Conservation (phyloP, 2,329 filamentous ascomycete species). For the Furcasterigmium furcatum region DNA sequence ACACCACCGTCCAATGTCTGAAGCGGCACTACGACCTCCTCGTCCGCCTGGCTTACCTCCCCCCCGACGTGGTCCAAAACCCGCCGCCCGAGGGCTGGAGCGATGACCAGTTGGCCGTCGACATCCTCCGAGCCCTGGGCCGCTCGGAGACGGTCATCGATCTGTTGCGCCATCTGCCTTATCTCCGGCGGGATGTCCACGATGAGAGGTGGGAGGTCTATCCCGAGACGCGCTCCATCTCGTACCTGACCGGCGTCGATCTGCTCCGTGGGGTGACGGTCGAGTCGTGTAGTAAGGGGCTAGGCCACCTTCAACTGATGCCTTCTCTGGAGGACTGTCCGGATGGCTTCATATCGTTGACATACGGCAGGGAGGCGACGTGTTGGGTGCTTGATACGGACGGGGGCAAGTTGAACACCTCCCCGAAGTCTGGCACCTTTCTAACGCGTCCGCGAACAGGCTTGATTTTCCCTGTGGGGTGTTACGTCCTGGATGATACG, state of each 20-base stretch:
- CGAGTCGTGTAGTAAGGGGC: not conserved
- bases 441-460: not conserved
- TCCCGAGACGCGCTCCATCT: constrained; percentile 1
- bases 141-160: constrained; percentile 10
- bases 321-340: not conserved
- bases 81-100: constrained; percentile 8
- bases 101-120: constrained; percentile 9
- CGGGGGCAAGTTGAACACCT: not conserved
- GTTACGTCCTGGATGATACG: not conserved
- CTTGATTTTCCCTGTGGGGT: not conserved
- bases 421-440: not conserved
- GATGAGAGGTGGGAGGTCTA: not conserved
- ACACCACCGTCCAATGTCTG: constrained; percentile 8
- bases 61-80: constrained; percentile 4
- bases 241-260: constrained; percentile 1
- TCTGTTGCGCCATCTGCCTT: constrained; percentile 9
- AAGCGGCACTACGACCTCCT: constrained; percentile 10
- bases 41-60: constrained; percentile 10
- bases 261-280: not conserved
- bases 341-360: not conserved
- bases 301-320: not conserved
- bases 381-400: not conserved
- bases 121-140: constrained; percentile 12
- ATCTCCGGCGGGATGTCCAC: constrained; percentile 1
- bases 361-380: not conserved